Percentiles rank a stretch among this genome's conserved stretches.
These are phyloP conservation scores for Pythium plurisporium DNA, from an alignment of 352 stramenopile genomes.

Conservation along the genomic window DNA sequence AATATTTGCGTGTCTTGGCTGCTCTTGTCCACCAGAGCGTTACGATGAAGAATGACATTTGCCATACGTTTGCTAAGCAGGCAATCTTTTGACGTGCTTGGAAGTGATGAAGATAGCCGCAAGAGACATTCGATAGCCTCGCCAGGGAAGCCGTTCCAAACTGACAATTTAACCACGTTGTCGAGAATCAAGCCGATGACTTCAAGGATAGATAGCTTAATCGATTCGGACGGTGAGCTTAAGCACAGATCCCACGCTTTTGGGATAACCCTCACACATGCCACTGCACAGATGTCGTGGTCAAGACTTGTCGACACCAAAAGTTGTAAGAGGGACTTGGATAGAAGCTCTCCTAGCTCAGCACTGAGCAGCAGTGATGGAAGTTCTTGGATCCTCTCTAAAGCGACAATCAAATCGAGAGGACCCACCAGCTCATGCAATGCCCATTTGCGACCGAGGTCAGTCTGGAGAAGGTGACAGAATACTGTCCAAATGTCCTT, in stretches of 20 bases:
- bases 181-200: neutral
- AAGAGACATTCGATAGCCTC: neutral
- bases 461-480: neutral
- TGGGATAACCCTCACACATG: neutral
- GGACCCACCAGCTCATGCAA: neutral
- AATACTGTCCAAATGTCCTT: neutral
- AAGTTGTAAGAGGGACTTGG: neutral
- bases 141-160: neutral
- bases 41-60: neutral
- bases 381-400: neutral
- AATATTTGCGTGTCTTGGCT: too few species aligned
- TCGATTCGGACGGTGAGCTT: too few species aligned
- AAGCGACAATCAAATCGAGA: neutral
- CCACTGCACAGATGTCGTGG: neutral
- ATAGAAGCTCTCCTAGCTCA: neutral
- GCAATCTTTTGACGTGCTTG: neutral
- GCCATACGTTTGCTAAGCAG: neutral
- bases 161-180: neutral
- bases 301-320: neutral
- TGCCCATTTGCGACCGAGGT: neutral
- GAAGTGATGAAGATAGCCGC: neutral
- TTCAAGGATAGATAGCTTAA: neutral
- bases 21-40: too few species aligned
- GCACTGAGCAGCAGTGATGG: too few species aligned
- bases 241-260: neutral